Evolutionary conservation across 305 asterid genomes (phyloP), one percentile per base, ranked within the genome.

Genomic region (Petunia hybrid): DNA sequence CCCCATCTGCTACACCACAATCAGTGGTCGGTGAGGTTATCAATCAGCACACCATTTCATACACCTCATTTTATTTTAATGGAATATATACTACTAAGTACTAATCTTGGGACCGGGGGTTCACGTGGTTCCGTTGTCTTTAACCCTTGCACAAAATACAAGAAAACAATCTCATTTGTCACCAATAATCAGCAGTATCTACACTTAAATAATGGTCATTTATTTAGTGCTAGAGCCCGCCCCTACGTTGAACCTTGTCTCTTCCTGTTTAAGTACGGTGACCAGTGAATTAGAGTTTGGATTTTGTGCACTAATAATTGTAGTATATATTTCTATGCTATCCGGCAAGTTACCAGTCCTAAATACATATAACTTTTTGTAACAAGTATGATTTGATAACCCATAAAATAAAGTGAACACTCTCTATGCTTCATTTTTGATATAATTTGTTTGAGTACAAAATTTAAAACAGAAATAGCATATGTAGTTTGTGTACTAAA

Each of bases 131-230:
- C 78, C 53, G 51, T 73, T 51, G 62, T 35, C 42, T 73, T 35
- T 73, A 10, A 73, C 31, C 35, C 9, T 36, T 9, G 2, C 59
- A 45, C 77, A 70, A 70, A 70, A 22, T 51, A 48, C 78, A 73
- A 38, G 6, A 48, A 71, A 31, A 48, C 41, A 48, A 13, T 71
- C 43, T 48, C 43, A 4, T 1, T 48, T 35, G 31, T 35, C 61
- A 73, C 40, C 12, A 45, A 48, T 73, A 73, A 48, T 73, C 51
- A 48, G 62, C 43, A 14, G 78, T 48, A 12, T 71, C 62, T 71
- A 71, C 6, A 43, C 46, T 71, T 48, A 48, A 35, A 48, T 35
- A 35, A 13, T 14, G 35, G 35, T 2, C 35, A 71, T 71, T 71
- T 12, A 12, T 35, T 48, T 71, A 3, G 41, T 43, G 35, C 45